Evolutionary conservation across 352 stramenopile species (phyloP), one percentile per base, ranked within the genome.

Genomic region (Phytopythium boreale): DNA sequence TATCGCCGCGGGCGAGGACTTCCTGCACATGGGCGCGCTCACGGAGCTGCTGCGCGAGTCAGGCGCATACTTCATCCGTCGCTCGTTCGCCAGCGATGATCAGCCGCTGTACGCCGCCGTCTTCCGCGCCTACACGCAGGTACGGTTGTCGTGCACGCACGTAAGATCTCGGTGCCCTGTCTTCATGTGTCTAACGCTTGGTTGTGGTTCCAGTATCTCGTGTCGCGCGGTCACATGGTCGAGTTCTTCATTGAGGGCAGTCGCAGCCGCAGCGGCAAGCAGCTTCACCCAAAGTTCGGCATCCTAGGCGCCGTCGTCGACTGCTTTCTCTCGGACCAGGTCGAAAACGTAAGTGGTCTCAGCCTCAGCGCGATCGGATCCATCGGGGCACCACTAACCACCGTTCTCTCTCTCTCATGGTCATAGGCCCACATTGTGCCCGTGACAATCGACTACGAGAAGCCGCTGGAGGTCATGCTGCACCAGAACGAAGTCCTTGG

Each of bases 161-260:
- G n/a, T 37, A 1, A 1, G 3, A n/a, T n/a, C 1, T 49, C 24
- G 36, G 19, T 56, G 19, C 41, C 10, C 24, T 47, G n/a, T 46
- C 36, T 22, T 24, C 3, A 27, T 39, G 17, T 34, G 52, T 37
- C 24, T 65, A 19, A 55, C 44, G 29, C 15, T 9, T 41, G 11
- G 4, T 34, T 60, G 47, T 65, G 55, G 14, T 17, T 49, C 2
- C 70, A 93, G 67, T 92, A 92, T 36, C 60, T 93, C 56, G 74
- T 93, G 19, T 76, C 76, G 10, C 79, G 83, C 59, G 84, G 86
- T 36, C 85, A 93, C 63, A 91, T 82, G 46, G 74, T 95, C 59
- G 87, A 95, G 71, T 95, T 95, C 62, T 95, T 95, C 63, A 88
- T 95, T 20, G 87, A 95, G 72, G 87, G 87, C 49, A 90, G 77